A percentile compares a stretch with the other conserved stretches of the same genome.
phyloP scores from a whole-genome alignment of 148 eudicot genomes.

The Silene conica region DNA sequence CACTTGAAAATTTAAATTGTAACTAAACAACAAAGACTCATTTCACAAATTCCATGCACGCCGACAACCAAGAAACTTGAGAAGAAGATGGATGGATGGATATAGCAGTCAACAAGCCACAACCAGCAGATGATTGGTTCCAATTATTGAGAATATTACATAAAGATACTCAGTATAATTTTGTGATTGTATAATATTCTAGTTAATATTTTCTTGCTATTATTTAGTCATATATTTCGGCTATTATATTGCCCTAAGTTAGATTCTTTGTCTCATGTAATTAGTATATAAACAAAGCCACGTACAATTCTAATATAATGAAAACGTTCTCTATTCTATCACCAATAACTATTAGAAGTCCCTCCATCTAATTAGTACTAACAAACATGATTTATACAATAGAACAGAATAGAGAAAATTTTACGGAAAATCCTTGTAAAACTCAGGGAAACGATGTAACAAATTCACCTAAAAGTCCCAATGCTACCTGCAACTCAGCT shows the following conservation, averaged over 20 bases:
- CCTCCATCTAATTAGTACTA: background rate
- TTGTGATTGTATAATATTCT: too few relatives aligned
- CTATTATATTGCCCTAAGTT: too few relatives aligned
- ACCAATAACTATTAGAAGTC: background rate
- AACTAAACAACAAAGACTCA: background rate
- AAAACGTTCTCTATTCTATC: too few relatives aligned
- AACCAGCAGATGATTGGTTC: background rate
- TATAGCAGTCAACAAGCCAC: background rate
- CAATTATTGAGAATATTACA: too few relatives aligned
- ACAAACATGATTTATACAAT: background rate
- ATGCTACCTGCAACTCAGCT: background rate
- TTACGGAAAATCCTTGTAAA: background rate
- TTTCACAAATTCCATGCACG: background rate
- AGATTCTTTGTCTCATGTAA: too few relatives aligned
- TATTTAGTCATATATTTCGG: too few relatives aligned
- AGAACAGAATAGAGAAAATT: background rate
- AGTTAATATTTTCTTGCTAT: too few relatives aligned
- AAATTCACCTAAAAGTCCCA: background rate
- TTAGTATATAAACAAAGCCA: too few relatives aligned
- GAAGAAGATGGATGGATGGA: background rate
- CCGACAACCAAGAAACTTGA: background rate
- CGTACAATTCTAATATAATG: too few relatives aligned
- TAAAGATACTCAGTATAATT: too few relatives aligned
- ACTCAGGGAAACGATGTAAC: background rate
- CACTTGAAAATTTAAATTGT: background rate